A percentile compares a stretch with the other conserved stretches of the same genome.
These are phyloP conservation scores for Byssoonygena ceratinophila DNA, from an alignment of 2,329 filamentous ascomycete genomes.

Conservation along the genomic window DNA sequence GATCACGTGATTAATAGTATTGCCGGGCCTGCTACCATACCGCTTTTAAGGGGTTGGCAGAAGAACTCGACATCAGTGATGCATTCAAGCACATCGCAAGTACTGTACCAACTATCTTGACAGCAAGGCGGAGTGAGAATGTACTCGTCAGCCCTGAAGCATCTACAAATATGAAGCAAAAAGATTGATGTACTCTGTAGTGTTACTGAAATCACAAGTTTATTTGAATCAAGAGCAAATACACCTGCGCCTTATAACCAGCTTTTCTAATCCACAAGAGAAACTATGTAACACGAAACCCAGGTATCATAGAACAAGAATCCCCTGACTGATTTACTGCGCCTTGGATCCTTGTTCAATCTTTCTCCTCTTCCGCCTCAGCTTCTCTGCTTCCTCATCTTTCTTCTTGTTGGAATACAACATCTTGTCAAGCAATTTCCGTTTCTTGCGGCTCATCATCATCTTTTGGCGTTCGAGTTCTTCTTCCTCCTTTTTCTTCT, in stretches of 20 bases:
- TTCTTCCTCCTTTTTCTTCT: slow-evolving; percentile 61
- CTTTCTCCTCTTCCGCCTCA: slow-evolving; percentile 82
- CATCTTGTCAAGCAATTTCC: slow-evolving; percentile 97
- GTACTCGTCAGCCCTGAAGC: too few species aligned
- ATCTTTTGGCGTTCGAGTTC: slow-evolving; percentile 89
- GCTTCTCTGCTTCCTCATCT: slow-evolving; percentile 76
- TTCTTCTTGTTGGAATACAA: slow-evolving; percentile 88
- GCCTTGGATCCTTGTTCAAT: slow-evolving; percentile 52
- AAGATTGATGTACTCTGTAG: too few species aligned
- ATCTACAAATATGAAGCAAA: too few species aligned
- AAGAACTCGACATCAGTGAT: too few species aligned
- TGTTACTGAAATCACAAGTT: too few species aligned
- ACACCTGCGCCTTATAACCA: neutral
- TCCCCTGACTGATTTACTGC: neutral
- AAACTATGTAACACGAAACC: neutral
- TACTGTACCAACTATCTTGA: too few species aligned
- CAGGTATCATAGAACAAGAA: neutral
- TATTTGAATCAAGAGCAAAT: too few species aligned
- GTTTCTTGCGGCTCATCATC: slow-evolving; percentile 97
- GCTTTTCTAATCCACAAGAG: neutral
- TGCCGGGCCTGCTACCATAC: too few species aligned
- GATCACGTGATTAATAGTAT: too few species aligned
- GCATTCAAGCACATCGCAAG: too few species aligned
- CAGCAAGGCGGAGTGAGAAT: too few species aligned
- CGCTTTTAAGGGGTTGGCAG: too few species aligned